Conservation (phyloP, 2,329 filamentous ascomycete species). For the Aspergillus sp. region DNA sequence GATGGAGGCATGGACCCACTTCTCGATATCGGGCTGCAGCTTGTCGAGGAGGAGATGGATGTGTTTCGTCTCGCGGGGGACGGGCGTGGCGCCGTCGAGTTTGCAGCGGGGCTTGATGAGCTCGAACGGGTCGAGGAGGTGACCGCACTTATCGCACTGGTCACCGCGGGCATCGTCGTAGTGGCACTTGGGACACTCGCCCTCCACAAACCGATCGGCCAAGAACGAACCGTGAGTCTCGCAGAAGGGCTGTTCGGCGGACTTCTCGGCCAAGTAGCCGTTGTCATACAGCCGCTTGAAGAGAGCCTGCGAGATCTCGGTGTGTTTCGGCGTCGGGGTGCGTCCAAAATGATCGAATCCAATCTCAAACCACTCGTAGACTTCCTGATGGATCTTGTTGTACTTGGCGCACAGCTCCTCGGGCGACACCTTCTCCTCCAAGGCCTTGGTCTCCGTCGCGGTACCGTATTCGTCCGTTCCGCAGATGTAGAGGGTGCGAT, state of each 20-base stretch:
- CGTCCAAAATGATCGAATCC: conserved; percentile 93
- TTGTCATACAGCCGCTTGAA: conserved; percentile 86
- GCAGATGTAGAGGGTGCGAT: conserved; percentile 80
- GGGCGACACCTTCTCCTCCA: conserved; percentile 81
- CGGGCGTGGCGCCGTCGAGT: conserved; percentile 77
- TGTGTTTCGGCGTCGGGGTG: conserved; percentile 85
- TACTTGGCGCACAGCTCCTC: conserved; percentile 88
- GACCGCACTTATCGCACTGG: conserved; percentile 73
- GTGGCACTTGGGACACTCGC: conserved; percentile 49
- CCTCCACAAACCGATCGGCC: conserved; percentile 67
- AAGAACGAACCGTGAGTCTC: conserved; percentile 64
- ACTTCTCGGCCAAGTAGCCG: conserved; percentile 81
- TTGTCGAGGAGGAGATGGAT: conserved; percentile 85
- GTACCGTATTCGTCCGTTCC: conserved; percentile 92
- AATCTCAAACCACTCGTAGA: conserved; percentile 96
- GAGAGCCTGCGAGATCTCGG: conserved; percentile 87
- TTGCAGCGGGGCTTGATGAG: conserved; percentile 88
- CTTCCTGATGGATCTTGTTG: conserved; percentile 81
- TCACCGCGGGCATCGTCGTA: conserved; percentile 70
- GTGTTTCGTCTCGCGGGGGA: conserved; percentile 81
- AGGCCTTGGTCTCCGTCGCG: conserved; percentile 90
- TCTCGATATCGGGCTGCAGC: conserved; percentile 71
- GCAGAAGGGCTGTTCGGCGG: conserved; percentile 87
- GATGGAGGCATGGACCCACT: conserved; percentile 73
- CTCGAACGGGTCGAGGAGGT: conserved; percentile 68